Percentiles rank a stretch among this genome's conserved stretches.
phyloP scores from a whole-genome alignment of 495 filamentous ascomycete genomes.

The Daldinia vernicosa region DNA sequence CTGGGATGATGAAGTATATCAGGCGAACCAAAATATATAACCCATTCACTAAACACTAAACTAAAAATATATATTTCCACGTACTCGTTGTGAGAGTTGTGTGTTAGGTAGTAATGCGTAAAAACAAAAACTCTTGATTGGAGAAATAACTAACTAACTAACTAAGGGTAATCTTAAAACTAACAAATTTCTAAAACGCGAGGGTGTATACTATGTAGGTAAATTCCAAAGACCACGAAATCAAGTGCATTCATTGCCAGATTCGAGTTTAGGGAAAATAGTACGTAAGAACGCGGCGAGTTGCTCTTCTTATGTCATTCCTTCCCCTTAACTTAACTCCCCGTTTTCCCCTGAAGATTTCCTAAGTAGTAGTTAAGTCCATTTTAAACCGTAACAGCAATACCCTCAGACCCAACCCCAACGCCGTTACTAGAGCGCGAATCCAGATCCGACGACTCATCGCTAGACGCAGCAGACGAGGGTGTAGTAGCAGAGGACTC shows the following conservation, averaged over 20 bases:
- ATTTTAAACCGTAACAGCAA: conserved; percentile 6
- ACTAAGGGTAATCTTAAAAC: background rate
- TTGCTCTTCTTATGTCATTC: too few species aligned
- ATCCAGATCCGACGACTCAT: conserved; percentile 28
- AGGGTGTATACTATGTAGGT: background rate
- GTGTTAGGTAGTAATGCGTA: background rate
- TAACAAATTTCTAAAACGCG: background rate
- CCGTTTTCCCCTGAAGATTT: background rate
- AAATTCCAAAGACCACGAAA: background rate
- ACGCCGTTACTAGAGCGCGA: conserved; percentile 27
- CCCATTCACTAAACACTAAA: background rate
- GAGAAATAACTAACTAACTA: too few species aligned
- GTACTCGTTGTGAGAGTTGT: background rate
- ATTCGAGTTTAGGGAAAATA: too few species aligned
- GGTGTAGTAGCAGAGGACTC: conserved; percentile 9
- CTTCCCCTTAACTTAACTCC: too few species aligned
- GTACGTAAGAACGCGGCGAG: too few species aligned
- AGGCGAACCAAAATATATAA: background rate
- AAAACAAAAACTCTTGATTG: background rate
- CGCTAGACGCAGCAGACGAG: conserved; percentile 8
- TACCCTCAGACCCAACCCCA: background rate
- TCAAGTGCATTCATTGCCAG: background rate
- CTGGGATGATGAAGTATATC: background rate
- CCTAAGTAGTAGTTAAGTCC: background rate
- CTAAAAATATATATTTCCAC: background rate